Base-by-base conservation (phyloP, 352 stramenopile genomes). In the Phytophthora tentaculata region DNA sequence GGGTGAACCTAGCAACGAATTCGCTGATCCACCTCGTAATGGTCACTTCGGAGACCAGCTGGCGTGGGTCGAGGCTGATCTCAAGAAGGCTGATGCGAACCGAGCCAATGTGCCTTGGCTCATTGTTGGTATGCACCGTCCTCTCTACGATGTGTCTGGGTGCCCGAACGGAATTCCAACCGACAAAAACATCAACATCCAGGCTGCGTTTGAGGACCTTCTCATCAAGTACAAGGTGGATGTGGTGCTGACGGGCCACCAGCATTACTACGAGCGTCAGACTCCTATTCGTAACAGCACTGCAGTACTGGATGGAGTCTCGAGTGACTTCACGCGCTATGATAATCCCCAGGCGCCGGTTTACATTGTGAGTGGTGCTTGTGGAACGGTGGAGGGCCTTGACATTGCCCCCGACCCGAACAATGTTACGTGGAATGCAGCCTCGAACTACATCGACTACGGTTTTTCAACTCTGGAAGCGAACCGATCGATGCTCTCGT, bases 41-140 rank as follows among this genome's bases (percentile, higher is more conserved):
- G 79, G 81, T 10, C 45, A 69, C 61, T 89, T 85, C 53, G 77
- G 77, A 23, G 61, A 86, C 68, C 81, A 90, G 50, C 59, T 88
- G 9, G 44, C 60, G 39, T 90, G 81, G 81, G 62, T 88, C 8
- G 77, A 88, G 23, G 68, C 64, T 8, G 81, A 87, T 44, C 49
- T 90, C 4, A 73, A 83, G 52, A 76, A 74, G 28, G 79, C 81
- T 3, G 63, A 72, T 9, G 79, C 67, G 7, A 86, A 84, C 48
- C 79, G 81, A 12, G 73, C 16, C 3, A 77, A 76, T 3, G 61
- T 80, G 1, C 81, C 81, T 16, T 90, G 81, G 77, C 32, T 90
- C 24, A 67, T 90, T 50, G 79, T 90, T 3, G 74, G 60, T 1
- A 80, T 87, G 72, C 79, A 89, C 35, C 79, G 81, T 14, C 68